Conservation (phyloP, 441 rosid species). For the Adansonia gregorii region DNA sequence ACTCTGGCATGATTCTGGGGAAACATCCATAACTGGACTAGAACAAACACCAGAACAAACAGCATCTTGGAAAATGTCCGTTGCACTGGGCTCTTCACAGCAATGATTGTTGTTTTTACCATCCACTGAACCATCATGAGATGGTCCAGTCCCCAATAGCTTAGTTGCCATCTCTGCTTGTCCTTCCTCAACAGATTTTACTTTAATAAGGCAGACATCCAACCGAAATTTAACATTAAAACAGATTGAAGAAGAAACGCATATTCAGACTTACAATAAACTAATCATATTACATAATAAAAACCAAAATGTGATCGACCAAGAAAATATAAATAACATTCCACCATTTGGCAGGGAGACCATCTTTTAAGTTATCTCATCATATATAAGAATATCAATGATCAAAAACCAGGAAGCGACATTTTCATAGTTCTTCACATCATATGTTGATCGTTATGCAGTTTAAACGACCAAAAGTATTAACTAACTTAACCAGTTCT, state of each 20-base stretch:
- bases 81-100: too few relatives aligned
- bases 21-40: slow-evolving; percentile 32
- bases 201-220: slow-evolving; percentile 36
- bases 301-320: background rate
- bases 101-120: too few relatives aligned
- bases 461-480: background rate
- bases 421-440: background rate
- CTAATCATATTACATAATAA: background rate
- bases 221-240: slow-evolving; percentile 42
- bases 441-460: background rate
- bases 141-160: too few relatives aligned
- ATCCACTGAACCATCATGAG: too few relatives aligned
- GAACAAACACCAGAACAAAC: slow-evolving; percentile 5
- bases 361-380: slow-evolving; percentile 4
- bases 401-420: slow-evolving; percentile 22
- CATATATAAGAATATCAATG: slow-evolving; percentile 7
- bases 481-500: slow-evolving; percentile 9
- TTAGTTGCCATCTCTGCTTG: background rate
- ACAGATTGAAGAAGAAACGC: background rate
- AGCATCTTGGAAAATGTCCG: too few relatives aligned
- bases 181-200: slow-evolving; percentile 43
- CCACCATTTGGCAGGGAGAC: slow-evolving; percentile 7
- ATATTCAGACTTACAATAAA: background rate
- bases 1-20: slow-evolving; percentile 34
- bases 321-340: background rate